phyloP scores from a whole-genome alignment of 768 basidiomycete species.

The Trametes gibbosa region DNA sequence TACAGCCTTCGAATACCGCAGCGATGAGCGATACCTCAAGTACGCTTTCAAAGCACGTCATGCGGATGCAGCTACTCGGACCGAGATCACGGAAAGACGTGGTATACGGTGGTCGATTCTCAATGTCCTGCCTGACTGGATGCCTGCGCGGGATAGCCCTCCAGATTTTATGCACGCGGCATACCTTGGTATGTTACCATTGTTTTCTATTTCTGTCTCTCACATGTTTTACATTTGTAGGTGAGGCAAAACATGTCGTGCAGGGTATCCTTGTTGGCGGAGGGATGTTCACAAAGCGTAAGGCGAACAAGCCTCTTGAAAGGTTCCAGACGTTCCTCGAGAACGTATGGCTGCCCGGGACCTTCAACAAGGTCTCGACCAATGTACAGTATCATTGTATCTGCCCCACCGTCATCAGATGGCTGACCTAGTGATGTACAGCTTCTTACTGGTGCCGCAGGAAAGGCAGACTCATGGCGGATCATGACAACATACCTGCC shows the following conservation, averaged over 20 bases:
- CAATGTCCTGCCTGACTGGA: background rate
- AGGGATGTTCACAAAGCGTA: background rate
- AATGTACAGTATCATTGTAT: background rate
- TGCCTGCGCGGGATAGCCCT: background rate
- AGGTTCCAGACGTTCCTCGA: background rate
- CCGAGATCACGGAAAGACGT: background rate
- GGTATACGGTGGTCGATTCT: background rate
- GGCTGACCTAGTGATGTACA: background rate
- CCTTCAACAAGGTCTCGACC: background rate
- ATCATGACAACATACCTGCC: background rate
- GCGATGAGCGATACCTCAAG: background rate
- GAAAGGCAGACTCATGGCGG: background rate
- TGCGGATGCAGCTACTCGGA: background rate
- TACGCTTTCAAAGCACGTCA: background rate
- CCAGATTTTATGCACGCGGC: slow-evolving; percentile 1
- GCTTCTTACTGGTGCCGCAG: background rate
- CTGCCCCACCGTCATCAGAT: background rate
- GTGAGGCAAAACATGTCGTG: slow-evolving; percentile 1
- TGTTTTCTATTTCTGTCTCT: background rate
- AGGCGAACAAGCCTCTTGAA: background rate
- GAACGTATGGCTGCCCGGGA: background rate
- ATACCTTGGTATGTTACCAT: background rate
- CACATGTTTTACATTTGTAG: background rate
- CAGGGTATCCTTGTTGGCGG: background rate
- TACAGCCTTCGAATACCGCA: background rate